Evolutionary conservation across 1,284 basidiomycete species (phyloP), one percentile per base, ranked within the genome.

Genomic region (Coniferiporia weirii): DNA sequence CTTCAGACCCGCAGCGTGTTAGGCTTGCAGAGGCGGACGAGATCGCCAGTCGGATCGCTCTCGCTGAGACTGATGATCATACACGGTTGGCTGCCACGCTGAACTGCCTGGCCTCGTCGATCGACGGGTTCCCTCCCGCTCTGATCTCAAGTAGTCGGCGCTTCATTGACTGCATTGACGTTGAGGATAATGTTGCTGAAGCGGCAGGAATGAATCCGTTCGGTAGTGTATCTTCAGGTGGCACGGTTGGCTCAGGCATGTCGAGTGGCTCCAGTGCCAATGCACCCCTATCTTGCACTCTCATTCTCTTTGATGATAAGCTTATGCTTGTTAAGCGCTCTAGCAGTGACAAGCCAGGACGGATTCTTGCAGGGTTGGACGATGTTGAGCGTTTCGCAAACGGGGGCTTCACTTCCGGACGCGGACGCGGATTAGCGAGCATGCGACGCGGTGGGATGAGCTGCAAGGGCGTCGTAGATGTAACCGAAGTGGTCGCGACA

Each of bases 251-350:
- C 34, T 44, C 50, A 10, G 44, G 36, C 35, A 19, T 46, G 5
- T 50, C 52, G 44, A n/a, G 44, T 45, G 44, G 50, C 17, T 12
- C 44, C 35, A 40, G 48, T 6, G 9, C 38, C 38, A 40, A 40
- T 40, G 70, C 70, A 4, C 63, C 78, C 2, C 78, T 98, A 9
- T 90, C 93, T 66, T 95, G 92, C 71, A 93, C 91, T 0, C 76
- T 99, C 38, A 92, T 99, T 71, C 78, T 99, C 45, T 99, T 99
- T 68, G 91, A 96, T 66, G 97, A 99, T 74, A 93, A 93, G 68
- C 76, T 99, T 34, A 82, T 98, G 69, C 85, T 99, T 61, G 89
- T 88, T 55, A 98, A 98, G 74, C 83, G 97, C 34, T 88, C 91
- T 1, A 79, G 82, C 7, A 82, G 82, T 47, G 79, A 91, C 60